Evolutionary conservation across 2,329 filamentous ascomycete genomes (phyloP), one percentile per base, ranked within the genome.

Genomic region (Clarireedia hainanense): DNA sequence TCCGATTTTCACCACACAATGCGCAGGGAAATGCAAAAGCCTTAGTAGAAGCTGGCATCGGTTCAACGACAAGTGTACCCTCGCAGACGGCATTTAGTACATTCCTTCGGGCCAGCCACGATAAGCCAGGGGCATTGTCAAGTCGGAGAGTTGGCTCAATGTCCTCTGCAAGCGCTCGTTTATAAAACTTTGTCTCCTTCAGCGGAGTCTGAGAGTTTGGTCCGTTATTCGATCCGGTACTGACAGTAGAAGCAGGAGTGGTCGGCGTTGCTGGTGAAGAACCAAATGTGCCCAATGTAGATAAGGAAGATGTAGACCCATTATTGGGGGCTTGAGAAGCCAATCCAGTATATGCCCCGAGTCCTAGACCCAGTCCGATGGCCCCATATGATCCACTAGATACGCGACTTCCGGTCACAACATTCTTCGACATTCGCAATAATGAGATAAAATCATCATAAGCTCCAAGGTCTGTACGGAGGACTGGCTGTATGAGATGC

Each of bases 111-210:
- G 89, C 91, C 47, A 99, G 80, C 90, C 94, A 99, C 0, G 91
- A 96, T 27, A 99, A 80, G 0, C 91, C 89, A 0, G 94, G 94
- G 0, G 94, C 91, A 2, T 84, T 80, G 69, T 99, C 94, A 3
- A 99, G 80, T 43, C 94, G 85, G 9, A 99, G 75, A 0, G 94
- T 96, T 0, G 94, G 94, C 68, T 99, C 94, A 56, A 99, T 89
- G 67, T 99, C 94, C 70, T 99, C 94, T 20, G 83, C 79, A 26
- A 97, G 72, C 5, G 85, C 85, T 47, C 94, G 85, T 74, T 97
- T 97, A 75, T 92, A 99, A 68, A 97, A 99, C 61, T 88, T 89
- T 27, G 88, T 89, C 56, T 97, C 94, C 67, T 94, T 95, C 42
- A 99, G 74, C 4, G 85, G 83, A 3, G 81, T 83, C 36, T 81